Conservation (phyloP, 1,284 basidiomycete genomes). For the Ceratobasidium sp. region DNA sequence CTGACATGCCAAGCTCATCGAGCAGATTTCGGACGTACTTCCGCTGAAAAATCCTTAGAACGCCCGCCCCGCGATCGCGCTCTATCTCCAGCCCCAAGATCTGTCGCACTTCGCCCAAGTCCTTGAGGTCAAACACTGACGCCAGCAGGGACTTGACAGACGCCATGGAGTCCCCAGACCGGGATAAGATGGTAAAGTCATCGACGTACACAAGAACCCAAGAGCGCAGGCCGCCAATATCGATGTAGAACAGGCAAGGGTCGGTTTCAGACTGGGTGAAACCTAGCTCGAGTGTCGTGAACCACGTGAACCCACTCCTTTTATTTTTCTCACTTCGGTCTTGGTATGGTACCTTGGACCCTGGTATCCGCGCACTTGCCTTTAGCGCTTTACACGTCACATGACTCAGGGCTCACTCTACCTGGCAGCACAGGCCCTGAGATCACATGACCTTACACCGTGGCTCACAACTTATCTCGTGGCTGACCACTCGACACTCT, state of each 20-base stretch:
- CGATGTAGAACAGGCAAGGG: neutral
- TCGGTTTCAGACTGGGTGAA: neutral
- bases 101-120: neutral
- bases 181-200: slow-evolving; percentile 7
- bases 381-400: no score
- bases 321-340: no score
- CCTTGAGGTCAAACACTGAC: neutral
- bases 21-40: slow-evolving; percentile 5
- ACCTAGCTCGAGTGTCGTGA: no score
- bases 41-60: slow-evolving; percentile 8
- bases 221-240: no score
- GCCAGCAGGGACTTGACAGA: neutral
- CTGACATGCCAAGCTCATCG: neutral
- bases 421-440: no score
- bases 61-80: slow-evolving; percentile 3
- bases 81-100: slow-evolving; percentile 12
- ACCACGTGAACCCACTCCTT: no score
- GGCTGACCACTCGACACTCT: no score
- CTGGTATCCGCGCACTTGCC: no score
- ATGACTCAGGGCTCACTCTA: no score
- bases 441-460: no score
- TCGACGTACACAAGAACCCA: slow-evolving; percentile 14
- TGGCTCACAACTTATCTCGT: no score
- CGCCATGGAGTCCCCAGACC: neutral
- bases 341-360: no score